Evolutionary conservation across 495 filamentous ascomycete species (phyloP), one percentile per base, ranked within the genome.

Genomic region (Penicillium malachiteum): DNA sequence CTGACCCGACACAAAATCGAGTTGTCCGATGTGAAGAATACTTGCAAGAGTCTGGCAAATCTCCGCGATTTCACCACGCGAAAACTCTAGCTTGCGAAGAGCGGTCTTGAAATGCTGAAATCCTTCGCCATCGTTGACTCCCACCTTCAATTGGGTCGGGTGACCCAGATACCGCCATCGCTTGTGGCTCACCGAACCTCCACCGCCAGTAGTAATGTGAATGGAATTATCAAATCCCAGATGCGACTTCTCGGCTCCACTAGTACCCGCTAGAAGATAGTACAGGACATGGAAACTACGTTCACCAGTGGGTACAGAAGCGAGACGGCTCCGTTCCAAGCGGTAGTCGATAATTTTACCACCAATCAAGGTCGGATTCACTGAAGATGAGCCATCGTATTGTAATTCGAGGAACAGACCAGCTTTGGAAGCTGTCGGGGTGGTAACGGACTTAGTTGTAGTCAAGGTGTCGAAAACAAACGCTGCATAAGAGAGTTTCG

Each of bases 101-200:
- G 94, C 94, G 0, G 89, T 96, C 78, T 98, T 98, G 78, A 98
- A 98, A 48, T 96, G 87, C 67, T 95, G 90, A 72, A 98, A 98
- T 0, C 93, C 93, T 64, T 96, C 93, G 4, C 84, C 76, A 69
- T 98, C 94, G 66, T 98, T 96, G 67, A 98, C 90, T 18, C 94
- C 94, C 32, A 97, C 90, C 67, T 96, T 97, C 30, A 98, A 79
- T 66, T 98, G 94, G 0, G 93, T 96, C 2, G 93, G 93, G 65
- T 98, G 94, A 16, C 94, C 94, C 21, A 98, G 79, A 71, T 97
- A 98, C 65, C 89, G 84, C 94, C 94, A 98, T 69, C 94, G 76
- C 74, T 89, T 93, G 58, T 85, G 81, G 17, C 77, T 78, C 13
- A 78, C 63, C n/a, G 75, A 78, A 35, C 81, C 72, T 0, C 79